Evolutionary conservation across 2,329 filamentous ascomycete genomes (phyloP), one percentile per base, ranked within the genome.

Genomic region (Mycocentrospora acerina): DNA sequence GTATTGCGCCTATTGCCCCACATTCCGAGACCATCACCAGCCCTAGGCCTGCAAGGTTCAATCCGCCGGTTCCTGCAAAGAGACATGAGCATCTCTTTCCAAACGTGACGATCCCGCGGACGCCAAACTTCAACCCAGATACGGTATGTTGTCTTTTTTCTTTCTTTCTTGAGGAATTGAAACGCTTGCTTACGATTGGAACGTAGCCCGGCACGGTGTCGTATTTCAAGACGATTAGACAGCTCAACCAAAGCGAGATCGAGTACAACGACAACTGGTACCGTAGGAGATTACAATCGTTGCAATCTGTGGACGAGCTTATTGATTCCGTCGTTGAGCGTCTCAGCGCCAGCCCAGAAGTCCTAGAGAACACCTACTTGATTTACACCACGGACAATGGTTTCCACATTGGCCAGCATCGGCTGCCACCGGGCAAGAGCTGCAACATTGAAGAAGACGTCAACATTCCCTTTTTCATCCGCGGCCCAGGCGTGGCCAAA

Each of bases 61-160:
- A 71, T 4, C 71, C 71, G 80, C 81, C 82, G 0, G 71, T 85
- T 12, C 75, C 83, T 0, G 75, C 81, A 0, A 69, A 79, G 28
- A 71, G 83, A 29, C 83, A 89, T 46, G 69, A 73, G 27, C 64
- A 83, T 55, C 71, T 87, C 0, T 88, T 88, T 57, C 59, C 72
- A 2, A 74, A 78, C 18, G 75, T 71, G 0, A 76, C 71, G 15
- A 76, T 86, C 0, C 85, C 85, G 0, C 71, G 85, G 7, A 81
- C 76, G 0, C 66, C 71, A 0, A 80, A 81, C 57, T 88, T 88
- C 63, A 88, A 89, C 49, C 83, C 84, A 0, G 73, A 79, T 3
- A 66, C 70, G 5, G 50, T 53, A 42, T 7, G 42, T 34, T 9
- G 15, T 3, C n/a, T n/a, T n/a, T n/a, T n/a, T n/a, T n/a, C n/a